phyloP scores from a whole-genome alignment of 2,329 filamentous ascomycete species.

The Phoma sp. region DNA sequence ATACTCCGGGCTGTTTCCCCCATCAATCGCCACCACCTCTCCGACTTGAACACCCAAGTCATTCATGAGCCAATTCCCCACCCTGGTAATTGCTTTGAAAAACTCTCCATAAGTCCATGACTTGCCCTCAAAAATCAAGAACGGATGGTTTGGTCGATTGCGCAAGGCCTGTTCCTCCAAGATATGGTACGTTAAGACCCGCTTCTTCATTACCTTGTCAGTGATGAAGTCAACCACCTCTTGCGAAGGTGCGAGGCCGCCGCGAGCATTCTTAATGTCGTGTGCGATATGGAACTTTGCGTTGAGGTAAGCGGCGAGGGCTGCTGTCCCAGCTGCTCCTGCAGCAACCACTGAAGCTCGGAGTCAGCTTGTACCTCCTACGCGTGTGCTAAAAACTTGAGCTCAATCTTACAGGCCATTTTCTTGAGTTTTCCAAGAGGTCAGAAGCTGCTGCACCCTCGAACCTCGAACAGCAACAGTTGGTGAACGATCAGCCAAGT shows the following conservation, averaged over 20 bases:
- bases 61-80: slow-evolving; percentile 46
- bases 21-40: slow-evolving; percentile 47
- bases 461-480: too few relatives aligned
- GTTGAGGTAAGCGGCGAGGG: slow-evolving; percentile 45
- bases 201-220: slow-evolving; percentile 24
- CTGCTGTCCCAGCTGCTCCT: slow-evolving; percentile 34
- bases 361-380: not conserved
- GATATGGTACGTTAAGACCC: slow-evolving; percentile 38
- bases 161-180: slow-evolving; percentile 48
- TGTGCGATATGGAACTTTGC: slow-evolving; percentile 43
- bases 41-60: slow-evolving; percentile 39
- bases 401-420: slow-evolving; percentile 6
- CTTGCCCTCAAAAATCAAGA: slow-evolving; percentile 46
- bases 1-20: slow-evolving; percentile 45
- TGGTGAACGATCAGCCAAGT: not conserved
- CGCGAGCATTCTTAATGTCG: slow-evolving; percentile 30
- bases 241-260: slow-evolving; percentile 23
- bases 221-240: slow-evolving; percentile 27
- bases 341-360: slow-evolving; percentile 13
- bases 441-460: too few relatives aligned
- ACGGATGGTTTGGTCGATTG: slow-evolving; percentile 36
- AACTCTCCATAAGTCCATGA: slow-evolving; percentile 44
- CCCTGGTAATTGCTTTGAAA: slow-evolving; percentile 32
- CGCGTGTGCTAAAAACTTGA: not conserved
- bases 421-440: not conserved